phyloP scores from a whole-genome alignment of 257 asterid species.

The Solanum etuberosum region DNA sequence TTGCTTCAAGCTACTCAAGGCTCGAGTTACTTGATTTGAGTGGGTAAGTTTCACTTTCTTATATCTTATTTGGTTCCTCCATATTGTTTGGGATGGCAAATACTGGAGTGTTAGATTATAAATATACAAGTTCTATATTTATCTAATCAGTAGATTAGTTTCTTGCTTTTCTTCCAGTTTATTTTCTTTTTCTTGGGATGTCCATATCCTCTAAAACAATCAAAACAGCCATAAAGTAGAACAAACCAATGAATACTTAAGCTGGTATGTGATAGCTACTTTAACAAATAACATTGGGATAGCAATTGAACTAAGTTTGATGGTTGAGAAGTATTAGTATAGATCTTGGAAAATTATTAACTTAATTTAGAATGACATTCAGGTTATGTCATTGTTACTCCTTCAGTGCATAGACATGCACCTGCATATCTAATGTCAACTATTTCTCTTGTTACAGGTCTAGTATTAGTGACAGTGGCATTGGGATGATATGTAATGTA shows the following conservation, averaged over 20 bases:
- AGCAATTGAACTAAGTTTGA: not conserved
- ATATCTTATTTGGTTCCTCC: not conserved
- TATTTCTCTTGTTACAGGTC: constrained; percentile 43
- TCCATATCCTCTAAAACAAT: not conserved
- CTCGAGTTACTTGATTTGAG: constrained; percentile 93
- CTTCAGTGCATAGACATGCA: not conserved
- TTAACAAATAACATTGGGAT: not conserved
- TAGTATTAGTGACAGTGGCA: constrained; percentile 84
- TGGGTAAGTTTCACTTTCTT: constrained; percentile 50
- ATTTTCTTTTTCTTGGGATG: not conserved
- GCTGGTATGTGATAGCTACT: not conserved
- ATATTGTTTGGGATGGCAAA: not conserved
- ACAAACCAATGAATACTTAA: not conserved
- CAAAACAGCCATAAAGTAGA: not conserved
- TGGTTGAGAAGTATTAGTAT: not conserved
- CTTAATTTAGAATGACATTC: not conserved
- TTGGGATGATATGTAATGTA: constrained; percentile 95
- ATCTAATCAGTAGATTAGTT: not conserved
- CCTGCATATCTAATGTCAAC: not conserved
- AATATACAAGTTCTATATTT: not conserved
- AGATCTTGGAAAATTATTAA: not conserved
- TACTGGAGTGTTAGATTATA: not conserved
- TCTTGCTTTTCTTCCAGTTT: not conserved
- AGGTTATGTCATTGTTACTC: not conserved
- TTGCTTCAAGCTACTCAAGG: constrained; percentile 65